phyloP scores from a whole-genome alignment of 2,329 filamentous ascomycete genomes.

The Rutstroemia sp. region DNA sequence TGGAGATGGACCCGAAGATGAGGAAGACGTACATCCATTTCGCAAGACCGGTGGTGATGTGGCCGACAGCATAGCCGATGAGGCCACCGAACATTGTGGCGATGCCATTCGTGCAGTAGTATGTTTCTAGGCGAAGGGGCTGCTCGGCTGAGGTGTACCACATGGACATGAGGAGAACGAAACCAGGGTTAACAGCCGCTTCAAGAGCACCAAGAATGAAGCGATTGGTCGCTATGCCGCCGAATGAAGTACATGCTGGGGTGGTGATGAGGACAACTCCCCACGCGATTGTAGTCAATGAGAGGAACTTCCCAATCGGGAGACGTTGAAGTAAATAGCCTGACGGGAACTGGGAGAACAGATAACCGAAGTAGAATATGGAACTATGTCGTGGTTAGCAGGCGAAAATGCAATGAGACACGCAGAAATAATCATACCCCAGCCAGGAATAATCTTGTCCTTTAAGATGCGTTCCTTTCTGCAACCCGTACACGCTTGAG shows the following conservation, averaged over 20 bases:
- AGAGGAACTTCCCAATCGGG: conserved; percentile 42
- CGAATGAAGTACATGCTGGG: conserved; percentile 47
- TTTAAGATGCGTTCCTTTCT: conserved; percentile 39
- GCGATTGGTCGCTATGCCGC: conserved; percentile 49
- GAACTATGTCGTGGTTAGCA: conserved; percentile 27
- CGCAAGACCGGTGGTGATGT: conserved; percentile 44
- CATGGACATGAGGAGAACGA: conserved; percentile 33
- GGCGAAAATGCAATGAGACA: not conserved
- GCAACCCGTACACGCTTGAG: conserved; percentile 41
- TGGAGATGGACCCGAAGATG: conserved; percentile 49
- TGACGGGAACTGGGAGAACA: conserved; percentile 39
- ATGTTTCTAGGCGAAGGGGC: conserved; percentile 31
- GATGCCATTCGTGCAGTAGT: conserved; percentile 34
- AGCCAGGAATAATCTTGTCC: conserved; percentile 47
- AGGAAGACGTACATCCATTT: conserved; percentile 52
- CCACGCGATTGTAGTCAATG: conserved; percentile 39
- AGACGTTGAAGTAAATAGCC: conserved; percentile 40
- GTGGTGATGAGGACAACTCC: conserved; percentile 41
- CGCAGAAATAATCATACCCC: conserved; percentile 18
- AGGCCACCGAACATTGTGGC: conserved; percentile 44
- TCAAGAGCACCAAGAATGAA: conserved; percentile 52
- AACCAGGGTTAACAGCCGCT: conserved; percentile 45
- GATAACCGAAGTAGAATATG: conserved; percentile 45
- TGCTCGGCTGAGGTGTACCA: conserved; percentile 36
- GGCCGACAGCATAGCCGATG: conserved; percentile 41